Evolutionary conservation across 2,329 filamentous ascomycete species (phyloP), one percentile per base, ranked within the genome.

Genomic region (Exutisphaerella laricina): DNA sequence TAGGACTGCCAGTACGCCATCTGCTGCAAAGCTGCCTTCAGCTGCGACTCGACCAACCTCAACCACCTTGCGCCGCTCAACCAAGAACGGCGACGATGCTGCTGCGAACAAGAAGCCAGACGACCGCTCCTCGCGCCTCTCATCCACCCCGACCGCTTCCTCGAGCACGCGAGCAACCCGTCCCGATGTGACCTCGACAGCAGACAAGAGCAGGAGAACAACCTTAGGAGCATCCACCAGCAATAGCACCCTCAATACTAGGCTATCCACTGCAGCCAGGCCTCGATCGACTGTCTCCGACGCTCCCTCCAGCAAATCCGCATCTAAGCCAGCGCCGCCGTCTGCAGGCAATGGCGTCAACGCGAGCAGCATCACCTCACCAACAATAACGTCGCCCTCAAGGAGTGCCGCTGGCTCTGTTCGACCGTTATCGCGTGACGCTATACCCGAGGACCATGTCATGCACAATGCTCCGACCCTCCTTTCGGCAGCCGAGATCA

Each of bases 391-490:
- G 8, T 37, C 39, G 28, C 31, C 49, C 16, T 32, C 39, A 10
- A 46, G 40, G 16, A 54, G 49, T 35, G 35, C 42, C 7, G 35
- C 14, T 4, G 51, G 51, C 34, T 39, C 49, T 2, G 34, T 32
- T 4, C 36, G 54, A 16, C 51, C 56, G 13, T 17, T 50, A 8
- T 57, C 52, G 4, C 45, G 51, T 3, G 55, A 54, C 18, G 54
- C 54, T 4, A 59, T 59, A 21, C 39, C 55, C 8, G 58, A 59
- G 41, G 57, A 49, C n/a, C 23, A 36, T 22, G 36, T 41, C 13
- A 16, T 45, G n/a, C 13, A 20, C 9, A 37, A 32, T 18, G 33
- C 23, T 12, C 40, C 32, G 14, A 16, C 14, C 17, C 18, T 39
- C n/a, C 34, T 26, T 17, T 29, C 22, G n/a, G 41, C 34, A 26